Evolutionary conservation across 2,329 filamentous ascomycete genomes (phyloP).

Genomic region (Cadophora malorum): DNA sequence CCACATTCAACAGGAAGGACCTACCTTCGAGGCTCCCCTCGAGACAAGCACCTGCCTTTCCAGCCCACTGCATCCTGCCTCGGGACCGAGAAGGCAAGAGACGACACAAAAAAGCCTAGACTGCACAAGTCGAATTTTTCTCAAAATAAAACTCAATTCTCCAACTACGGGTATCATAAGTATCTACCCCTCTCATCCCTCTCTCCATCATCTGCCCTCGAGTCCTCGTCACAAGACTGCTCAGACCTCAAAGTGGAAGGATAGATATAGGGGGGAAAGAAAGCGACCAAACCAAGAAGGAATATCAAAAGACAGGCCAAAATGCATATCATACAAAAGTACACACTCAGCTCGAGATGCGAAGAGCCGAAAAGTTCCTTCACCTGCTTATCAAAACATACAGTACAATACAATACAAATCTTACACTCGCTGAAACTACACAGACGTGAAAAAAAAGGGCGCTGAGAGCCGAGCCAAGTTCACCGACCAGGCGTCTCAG

Average conservation of each 20-base stretch:
- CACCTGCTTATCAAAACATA: not conserved
- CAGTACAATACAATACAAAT: not conserved
- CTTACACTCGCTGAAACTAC: not conserved
- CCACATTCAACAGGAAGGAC: no score
- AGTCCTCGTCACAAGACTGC: not conserved
- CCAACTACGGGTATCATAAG: slow-evolving; percentile 4
- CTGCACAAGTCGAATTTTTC: not conserved
- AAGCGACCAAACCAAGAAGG: not conserved
- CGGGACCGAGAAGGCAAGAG: no score
- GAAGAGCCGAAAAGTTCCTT: not conserved
- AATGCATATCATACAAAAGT: not conserved
- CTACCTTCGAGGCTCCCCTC: no score
- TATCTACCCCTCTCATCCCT: not conserved
- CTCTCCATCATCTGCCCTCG: not conserved
- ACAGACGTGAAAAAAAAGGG: not conserved
- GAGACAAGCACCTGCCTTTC: no score
- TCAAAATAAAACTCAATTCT: not conserved
- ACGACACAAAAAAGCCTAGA: no score
- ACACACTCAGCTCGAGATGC: not conserved
- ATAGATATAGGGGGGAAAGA: no score
- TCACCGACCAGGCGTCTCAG: slow-evolving; percentile 44
- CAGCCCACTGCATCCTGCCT: no score
- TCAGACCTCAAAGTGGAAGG: no score
- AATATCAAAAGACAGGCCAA: not conserved
- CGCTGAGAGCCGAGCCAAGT: not conserved